phyloP scores from a whole-genome alignment of 805 yeast species.

The Candida mattraensis region DNA sequence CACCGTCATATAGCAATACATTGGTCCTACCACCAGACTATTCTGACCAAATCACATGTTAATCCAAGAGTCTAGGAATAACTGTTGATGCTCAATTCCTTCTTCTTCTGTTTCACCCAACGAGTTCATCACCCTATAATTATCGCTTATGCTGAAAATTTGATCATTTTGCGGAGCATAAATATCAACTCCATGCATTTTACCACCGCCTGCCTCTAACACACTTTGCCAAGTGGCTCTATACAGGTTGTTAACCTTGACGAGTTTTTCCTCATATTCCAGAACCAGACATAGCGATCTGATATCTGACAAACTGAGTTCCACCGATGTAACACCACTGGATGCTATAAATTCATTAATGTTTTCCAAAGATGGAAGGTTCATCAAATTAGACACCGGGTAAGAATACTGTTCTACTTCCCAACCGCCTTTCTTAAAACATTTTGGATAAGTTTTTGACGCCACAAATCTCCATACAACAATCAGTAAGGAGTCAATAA shows the following conservation, averaged over 20 bases:
- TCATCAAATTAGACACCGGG: constrained; percentile 35
- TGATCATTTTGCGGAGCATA: constrained; percentile 30
- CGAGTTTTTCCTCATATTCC: constrained; percentile 82
- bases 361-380: constrained; percentile 68
- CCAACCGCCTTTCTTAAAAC: constrained; percentile 45
- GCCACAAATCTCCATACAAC: constrained; percentile 89
- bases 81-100: constrained; percentile 12
- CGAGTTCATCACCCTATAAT: constrained; percentile 31
- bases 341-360: constrained; percentile 71
- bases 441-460: constrained; percentile 71
- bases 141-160: constrained; percentile 32
- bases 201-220: constrained; percentile 61
- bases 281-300: constrained; percentile 84
- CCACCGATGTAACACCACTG: constrained; percentile 79
- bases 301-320: constrained; percentile 70
- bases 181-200: constrained; percentile 28
- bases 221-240: constrained; percentile 84
- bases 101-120: constrained; percentile 20
- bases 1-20: constrained; percentile 20
- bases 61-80: constrained; percentile 34
- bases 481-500: constrained; percentile 77
- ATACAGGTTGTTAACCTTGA: constrained; percentile 61
- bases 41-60: constrained; percentile 15
- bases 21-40: constrained; percentile 5
- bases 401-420: constrained; percentile 30